Base-by-base conservation (phyloP, 1,139 yeast genomes). In the Blastobotrys aristatus region DNA sequence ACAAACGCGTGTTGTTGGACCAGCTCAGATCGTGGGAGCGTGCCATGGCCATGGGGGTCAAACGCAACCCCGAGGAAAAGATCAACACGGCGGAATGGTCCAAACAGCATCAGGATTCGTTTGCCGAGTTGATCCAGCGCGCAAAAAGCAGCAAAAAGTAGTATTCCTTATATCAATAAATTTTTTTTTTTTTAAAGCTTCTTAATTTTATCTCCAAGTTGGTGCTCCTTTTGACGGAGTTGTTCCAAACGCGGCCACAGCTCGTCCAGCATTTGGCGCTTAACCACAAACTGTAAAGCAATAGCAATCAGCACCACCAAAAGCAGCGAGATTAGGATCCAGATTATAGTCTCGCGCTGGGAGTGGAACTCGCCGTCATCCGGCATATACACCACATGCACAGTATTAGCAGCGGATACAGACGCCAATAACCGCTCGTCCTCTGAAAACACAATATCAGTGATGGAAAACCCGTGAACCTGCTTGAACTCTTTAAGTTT, bases 381-480 rank as follows among this genome's bases (percentile, higher is more conserved):
- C 2, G 94, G 90, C 21, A 87, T 64, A 50, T 71, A 73, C 50
- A 80, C 68, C 5, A 88, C 80, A 54, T 75, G 79, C 35, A 89
- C 76, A 1, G 88, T 76, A 53, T 85, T 84, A 2, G 95, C 87
- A 1, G 94, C 95, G 41, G 95, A 84, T 0, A 82, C 84, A 14
- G 90, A 78, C 1, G 90, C 95, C 43, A 89, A 68, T 48, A 76
- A 71, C 36, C 76, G 69, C 13, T 92, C 90, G 57, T 80, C 76
- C 8, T 87, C 83, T 14, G 87, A 82, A 52, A 89, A 80, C 0
- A 79, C 72, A 10, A 87, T 77, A 44, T 79, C 75, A 0, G 97
- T 90, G 46, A 90, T 82, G 10, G 96, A 92, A 65, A 87, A 85
- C 7, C 76, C 71, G 63, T 90, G 97, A 43, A 83, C 80, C 52